Base-by-base conservation (phyloP, 768 basidiomycete species). In the Cubamyces sp. region DNA sequence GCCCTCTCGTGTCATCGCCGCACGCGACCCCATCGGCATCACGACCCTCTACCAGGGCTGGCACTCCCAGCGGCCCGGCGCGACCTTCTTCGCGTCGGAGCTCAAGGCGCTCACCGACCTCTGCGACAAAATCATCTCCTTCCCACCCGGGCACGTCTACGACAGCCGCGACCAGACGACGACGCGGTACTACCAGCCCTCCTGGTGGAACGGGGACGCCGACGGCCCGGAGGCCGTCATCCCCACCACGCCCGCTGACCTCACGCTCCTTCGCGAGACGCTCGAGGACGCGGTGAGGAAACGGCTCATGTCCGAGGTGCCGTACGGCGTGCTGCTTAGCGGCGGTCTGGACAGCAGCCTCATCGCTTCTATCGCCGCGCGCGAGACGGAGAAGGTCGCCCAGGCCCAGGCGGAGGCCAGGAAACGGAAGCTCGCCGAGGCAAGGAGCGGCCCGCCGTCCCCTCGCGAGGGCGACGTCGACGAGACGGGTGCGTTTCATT, bases 21-120 rank as follows among this genome's bases (percentile, higher is more conserved):
- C 95, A 5, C 91, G 97, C 40, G 97, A 99, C 73, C 95, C 97
- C 25, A 88, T 99, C 71, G 97, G 97, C 23, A 94, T 98, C 74
- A 98, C 97, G 53, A 98, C 97, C n/a, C 81, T 99, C 9, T 99
- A 98, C 76, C 95, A 96, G 78, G 97, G 97, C 43, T 94, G 91
- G 91, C 87, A 81, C 76, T 94, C 94, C 1, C 83, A 85, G 43
- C 79, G 82, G 28, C 96, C 96, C 5, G 91, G 90, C 42, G 85
- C 85, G 40, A 84, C 91, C 54, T 98, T 86, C 78, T 99, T 99
- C 73, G 87, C 97, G 3, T 98, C 96, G 2, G 97, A 99, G 77
- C 87, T 99, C 71, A 99, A 99, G 73, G 86, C 92, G 3, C 81
- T 99, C 64, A 75, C 83, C 65, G 88, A 94, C 64, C 94, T 98